Evolutionary conservation across 805 yeast genomes (phyloP).

Genomic region (Komagataella kurtzmanii): DNA sequence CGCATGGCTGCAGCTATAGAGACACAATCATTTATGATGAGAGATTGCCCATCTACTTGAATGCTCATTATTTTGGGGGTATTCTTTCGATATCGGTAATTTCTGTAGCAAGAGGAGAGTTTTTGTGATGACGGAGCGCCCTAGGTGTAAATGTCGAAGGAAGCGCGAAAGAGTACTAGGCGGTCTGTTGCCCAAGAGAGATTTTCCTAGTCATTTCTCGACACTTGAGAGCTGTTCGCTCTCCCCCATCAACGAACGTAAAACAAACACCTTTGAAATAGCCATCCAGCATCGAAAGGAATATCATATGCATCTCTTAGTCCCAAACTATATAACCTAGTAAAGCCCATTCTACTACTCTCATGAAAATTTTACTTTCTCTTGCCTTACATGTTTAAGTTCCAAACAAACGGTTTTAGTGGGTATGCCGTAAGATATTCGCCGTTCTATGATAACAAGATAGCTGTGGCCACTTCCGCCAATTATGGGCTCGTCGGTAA

Average conservation of each 20-base stretch:
- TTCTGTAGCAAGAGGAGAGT: background rate
- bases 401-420: constrained; percentile 65
- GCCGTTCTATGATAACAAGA: constrained; percentile 78
- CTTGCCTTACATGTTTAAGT: constrained; percentile 42
- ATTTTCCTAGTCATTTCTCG: too few species aligned
- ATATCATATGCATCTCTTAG: constrained; percentile 1
- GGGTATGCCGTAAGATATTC: constrained; percentile 86
- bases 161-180: background rate
- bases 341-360: too few species aligned
- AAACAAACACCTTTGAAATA: too few species aligned
- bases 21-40: constrained; percentile 82
- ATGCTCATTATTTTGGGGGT: background rate
- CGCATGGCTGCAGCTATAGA: constrained; percentile 81
- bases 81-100: constrained; percentile 4
- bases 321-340: background rate
- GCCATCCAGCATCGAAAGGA: background rate
- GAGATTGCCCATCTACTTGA: constrained; percentile 57
- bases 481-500: constrained; percentile 93
- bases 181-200: background rate
- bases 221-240: too few species aligned
- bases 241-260: background rate
- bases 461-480: constrained; percentile 85
- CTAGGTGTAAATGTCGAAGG: background rate
- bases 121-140: constrained; percentile 1
- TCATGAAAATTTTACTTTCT: background rate